Evolutionary conservation across 2,329 filamentous ascomycete genomes (phyloP).

Genomic region (Colletotrichum aenigma): DNA sequence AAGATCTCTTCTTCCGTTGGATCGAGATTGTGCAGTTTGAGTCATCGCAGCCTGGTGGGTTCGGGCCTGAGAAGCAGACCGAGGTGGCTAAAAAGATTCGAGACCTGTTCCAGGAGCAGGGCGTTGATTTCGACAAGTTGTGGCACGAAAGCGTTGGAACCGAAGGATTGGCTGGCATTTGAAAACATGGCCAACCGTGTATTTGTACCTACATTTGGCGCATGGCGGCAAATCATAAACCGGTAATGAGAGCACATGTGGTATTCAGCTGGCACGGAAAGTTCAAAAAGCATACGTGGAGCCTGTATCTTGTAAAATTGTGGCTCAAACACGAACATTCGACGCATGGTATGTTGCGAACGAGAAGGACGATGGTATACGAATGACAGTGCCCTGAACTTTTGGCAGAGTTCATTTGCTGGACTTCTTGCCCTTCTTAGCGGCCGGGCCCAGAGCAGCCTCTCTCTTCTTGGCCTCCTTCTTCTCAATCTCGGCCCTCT

Average conservation of each 20-base stretch:
- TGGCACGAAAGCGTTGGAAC: conserved; percentile 68
- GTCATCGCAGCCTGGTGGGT: conserved; percentile 77
- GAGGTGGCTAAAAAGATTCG: conserved; percentile 76
- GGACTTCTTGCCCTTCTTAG: conserved; percentile 50
- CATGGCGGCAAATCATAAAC: background rate
- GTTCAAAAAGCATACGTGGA: background rate
- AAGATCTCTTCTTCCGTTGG: conserved; percentile 89
- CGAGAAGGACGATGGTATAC: conserved; percentile 4
- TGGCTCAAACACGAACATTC: background rate
- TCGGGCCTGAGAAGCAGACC: conserved; percentile 75
- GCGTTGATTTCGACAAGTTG: conserved; percentile 82
- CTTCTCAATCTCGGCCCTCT: conserved; percentile 56
- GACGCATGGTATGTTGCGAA: background rate
- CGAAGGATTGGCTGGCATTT: conserved; percentile 32
- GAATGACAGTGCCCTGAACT: background rate
- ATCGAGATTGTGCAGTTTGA: conserved; percentile 92
- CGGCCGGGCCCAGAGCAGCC: conserved; percentile 48
- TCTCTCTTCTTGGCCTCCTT: conserved; percentile 61
- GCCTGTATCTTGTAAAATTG: background rate
- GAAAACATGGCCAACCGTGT: background rate
- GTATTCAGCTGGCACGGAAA: background rate
- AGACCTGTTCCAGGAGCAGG: conserved; percentile 74
- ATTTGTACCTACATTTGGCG: background rate
- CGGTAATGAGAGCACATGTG: background rate
- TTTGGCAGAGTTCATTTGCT: conserved; percentile 20